These are phyloP conservation scores for Tetradesmus obliquus DNA, from an alignment of 139 green algal species.

Conservation along the genomic window DNA sequence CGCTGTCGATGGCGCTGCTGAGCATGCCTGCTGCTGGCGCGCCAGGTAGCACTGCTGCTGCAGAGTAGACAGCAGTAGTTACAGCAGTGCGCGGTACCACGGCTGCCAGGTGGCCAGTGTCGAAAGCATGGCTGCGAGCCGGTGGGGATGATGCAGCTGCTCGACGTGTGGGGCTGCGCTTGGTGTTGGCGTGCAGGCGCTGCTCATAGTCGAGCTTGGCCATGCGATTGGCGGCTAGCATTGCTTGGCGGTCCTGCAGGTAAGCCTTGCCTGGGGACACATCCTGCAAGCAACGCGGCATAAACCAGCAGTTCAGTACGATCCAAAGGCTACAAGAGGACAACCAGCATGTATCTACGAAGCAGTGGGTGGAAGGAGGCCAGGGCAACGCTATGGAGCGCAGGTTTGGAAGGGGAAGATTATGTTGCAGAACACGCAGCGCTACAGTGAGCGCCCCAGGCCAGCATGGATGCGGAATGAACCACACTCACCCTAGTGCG, in stretches of 20 bases:
- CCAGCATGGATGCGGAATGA: too few species aligned
- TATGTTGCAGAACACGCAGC: background rate
- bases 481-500: background rate
- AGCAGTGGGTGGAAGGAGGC: too few species aligned
- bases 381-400: too few species aligned
- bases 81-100: background rate
- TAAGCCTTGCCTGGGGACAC: slow-evolving; percentile 21
- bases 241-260: slow-evolving; percentile 28
- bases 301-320: background rate
- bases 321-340: too few species aligned
- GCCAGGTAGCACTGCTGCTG: slow-evolving; percentile 12
- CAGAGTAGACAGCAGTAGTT: background rate
- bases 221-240: slow-evolving; percentile 18
- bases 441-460: too few species aligned
- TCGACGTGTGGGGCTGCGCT: background rate
- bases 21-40: background rate
- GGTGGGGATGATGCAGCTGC: background rate
- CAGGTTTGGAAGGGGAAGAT: background rate
- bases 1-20: background rate
- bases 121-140: background rate
- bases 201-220: slow-evolving; percentile 10
- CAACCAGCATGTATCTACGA: too few species aligned
- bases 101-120: background rate
- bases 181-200: background rate
- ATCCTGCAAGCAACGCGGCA: slow-evolving; percentile 3